These are phyloP conservation scores for Ogataea nakhonphanomensis DNA, from an alignment of 805 yeast species.

Conservation along the genomic window DNA sequence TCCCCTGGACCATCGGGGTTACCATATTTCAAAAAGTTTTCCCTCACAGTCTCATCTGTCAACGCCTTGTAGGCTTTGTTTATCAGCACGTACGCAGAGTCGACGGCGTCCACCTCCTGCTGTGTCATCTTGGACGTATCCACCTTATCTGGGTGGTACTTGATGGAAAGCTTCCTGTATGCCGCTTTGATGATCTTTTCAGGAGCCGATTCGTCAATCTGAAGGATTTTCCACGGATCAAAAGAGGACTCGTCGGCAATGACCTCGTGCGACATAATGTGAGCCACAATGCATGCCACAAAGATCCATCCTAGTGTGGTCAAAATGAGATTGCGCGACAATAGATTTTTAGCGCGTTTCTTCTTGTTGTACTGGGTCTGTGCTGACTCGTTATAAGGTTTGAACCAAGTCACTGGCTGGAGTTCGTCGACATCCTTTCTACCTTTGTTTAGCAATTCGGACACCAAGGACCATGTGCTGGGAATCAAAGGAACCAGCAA, in stretches of 20 bases:
- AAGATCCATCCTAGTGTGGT: constrained; percentile 60
- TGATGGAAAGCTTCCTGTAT: constrained; percentile 82
- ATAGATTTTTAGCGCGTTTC: constrained; percentile 28
- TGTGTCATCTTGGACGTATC: constrained; percentile 55
- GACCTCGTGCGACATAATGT: constrained; percentile 44
- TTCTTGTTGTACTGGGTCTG: constrained; percentile 30
- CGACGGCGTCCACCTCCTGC: constrained; percentile 55
- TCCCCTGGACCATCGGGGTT: constrained; percentile 98
- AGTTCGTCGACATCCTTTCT: constrained; percentile 12
- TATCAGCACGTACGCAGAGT: constrained; percentile 73
- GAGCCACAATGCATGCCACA: constrained; percentile 39
- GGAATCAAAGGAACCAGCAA: constrained; percentile 69
- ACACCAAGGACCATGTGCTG: constrained; percentile 27
- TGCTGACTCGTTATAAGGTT: constrained; percentile 34
- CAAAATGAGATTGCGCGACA: constrained; percentile 31
- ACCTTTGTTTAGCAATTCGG: constrained; percentile 1
- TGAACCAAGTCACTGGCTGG: constrained; percentile 28
- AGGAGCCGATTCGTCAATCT: constrained; percentile 59
- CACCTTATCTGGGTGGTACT: constrained; percentile 92
- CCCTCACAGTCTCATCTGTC: constrained; percentile 82
- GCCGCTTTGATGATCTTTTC: constrained; percentile 78
- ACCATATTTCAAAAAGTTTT: constrained; percentile 82
- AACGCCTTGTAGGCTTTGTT: constrained; percentile 92
- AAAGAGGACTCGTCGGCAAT: constrained; percentile 47
- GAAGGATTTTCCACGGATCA: constrained; percentile 90